Evolutionary conservation across 164 flowering plant genomes (phyloP).

Genomic region (Houttuynia cordata): DNA sequence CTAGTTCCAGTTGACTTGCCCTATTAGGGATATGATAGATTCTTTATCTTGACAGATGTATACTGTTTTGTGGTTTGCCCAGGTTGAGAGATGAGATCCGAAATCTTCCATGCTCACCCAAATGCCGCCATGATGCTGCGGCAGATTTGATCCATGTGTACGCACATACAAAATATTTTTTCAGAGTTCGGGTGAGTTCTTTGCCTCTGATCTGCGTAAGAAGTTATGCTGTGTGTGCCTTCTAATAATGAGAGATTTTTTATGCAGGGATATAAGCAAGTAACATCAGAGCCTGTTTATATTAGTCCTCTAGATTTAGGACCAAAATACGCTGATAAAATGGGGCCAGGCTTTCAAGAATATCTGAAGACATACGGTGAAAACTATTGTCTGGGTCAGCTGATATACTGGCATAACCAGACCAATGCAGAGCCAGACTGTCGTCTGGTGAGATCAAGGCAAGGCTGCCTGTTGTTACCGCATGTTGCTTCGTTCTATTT

Average conservation of each 20-base stretch:
- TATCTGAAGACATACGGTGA: slow-evolving; percentile 86
- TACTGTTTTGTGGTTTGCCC: slow-evolving; percentile 3
- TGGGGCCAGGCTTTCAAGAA: slow-evolving; percentile 63
- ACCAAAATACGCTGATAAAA: slow-evolving; percentile 63
- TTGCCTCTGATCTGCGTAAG: background rate
- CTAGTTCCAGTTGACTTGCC: background rate
- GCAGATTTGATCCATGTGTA: slow-evolving; percentile 94
- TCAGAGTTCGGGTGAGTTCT: slow-evolving; percentile 59
- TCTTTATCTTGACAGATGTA: background rate
- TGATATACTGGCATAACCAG: slow-evolving; percentile 88
- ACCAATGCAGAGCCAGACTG: slow-evolving; percentile 70
- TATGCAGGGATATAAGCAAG: slow-evolving; percentile 64
- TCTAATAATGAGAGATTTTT: slow-evolving; percentile 2
- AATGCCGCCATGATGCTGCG: slow-evolving; percentile 95
- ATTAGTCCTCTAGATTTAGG: slow-evolving; percentile 94
- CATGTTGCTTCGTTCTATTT: slow-evolving; percentile 78
- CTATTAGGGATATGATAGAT: background rate
- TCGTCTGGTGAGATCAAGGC: slow-evolving; percentile 48
- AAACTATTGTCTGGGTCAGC: slow-evolving; percentile 92
- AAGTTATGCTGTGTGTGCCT: background rate
- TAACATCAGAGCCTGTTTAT: slow-evolving; percentile 87
- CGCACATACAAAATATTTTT: slow-evolving; percentile 78
- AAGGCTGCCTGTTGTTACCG: slow-evolving; percentile 87
- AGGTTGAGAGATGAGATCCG: slow-evolving; percentile 99
- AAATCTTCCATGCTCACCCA: slow-evolving; percentile 71